Evolutionary conservation across 495 filamentous ascomycete species (phyloP), one percentile per base, ranked within the genome.

Genomic region (Choiromyces venosus): DNA sequence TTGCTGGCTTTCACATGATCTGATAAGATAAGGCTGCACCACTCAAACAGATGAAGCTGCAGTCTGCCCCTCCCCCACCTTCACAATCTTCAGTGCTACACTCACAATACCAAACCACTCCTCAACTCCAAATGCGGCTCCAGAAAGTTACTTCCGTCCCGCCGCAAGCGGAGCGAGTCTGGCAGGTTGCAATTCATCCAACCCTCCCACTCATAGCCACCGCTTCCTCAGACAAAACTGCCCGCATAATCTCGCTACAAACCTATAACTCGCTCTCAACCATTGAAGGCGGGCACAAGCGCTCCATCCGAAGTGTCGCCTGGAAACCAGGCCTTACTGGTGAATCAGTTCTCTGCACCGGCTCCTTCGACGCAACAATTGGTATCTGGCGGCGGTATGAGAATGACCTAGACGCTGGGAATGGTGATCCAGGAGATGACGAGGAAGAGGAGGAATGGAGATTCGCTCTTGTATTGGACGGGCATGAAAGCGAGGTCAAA

Each of bases 401-500:
- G 79, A 83, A 83, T 33, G 82, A 83, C 46, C 78, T 76, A 0
- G 80, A 80, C 38, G 64, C 73, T 44, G 78, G 67, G 7, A 75
- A 67, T 7, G 61, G 65, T 7, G 61, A 64, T 0, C 72, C 74
- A 0, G 81, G 74, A 9, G 77, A 81, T 18, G 85, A 84, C 5
- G 89, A 90, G 0, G 88, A 89, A 0, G 89, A 91, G 0, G 91
- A 94, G 33, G 92, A 93, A 69, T 99, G 94, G 93, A 89, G 90
- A 21, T 93, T 96, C 75, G 88, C 91, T 0, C 86, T 97, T 19
- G 89, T 97, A 0, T 86, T 99, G 0, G 94, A 97, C 76, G 95
- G 95, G 0, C 95, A 98, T 78, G 94, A 97, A 66, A 92, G 90
- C 70, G 95, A 99, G 82, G 90, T 99, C 78, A 99, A 99, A 81